phyloP scores from a whole-genome alignment of 495 filamentous ascomycete species.

The Penicillium maclennaniae region DNA sequence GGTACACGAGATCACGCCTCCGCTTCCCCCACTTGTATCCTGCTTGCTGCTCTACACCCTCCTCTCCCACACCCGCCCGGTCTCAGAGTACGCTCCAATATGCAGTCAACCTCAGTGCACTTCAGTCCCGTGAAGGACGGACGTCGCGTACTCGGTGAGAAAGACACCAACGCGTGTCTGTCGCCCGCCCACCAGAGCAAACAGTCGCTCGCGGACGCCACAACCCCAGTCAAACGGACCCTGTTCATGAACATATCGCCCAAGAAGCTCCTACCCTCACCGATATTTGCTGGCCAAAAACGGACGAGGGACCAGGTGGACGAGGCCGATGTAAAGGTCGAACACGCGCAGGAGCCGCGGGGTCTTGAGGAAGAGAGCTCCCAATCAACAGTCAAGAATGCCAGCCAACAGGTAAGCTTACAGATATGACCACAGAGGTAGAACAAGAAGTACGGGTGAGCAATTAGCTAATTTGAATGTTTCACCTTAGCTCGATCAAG shows the following conservation, averaged over 20 bases:
- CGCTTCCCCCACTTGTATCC: slow-evolving; percentile 11
- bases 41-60: not conserved
- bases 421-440: not conserved
- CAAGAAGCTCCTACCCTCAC: slow-evolving; percentile 39
- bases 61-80: not conserved
- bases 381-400: slow-evolving; percentile 12
- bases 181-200: slow-evolving; percentile 34
- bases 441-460: not conserved
- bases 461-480: slow-evolving; percentile 11
- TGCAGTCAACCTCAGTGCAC: slow-evolving; percentile 28
- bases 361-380: slow-evolving; percentile 7
- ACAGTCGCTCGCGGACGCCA: slow-evolving; percentile 16
- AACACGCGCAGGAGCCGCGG: slow-evolving; percentile 14
- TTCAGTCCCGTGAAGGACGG: slow-evolving; percentile 42
- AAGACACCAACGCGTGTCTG: slow-evolving; percentile 45
- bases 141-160: slow-evolving; percentile 43
- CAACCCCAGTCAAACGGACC: slow-evolving; percentile 34
- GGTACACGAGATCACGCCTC: not conserved
- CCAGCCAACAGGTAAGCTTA: slow-evolving; percentile 24
- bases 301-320: slow-evolving; percentile 40
- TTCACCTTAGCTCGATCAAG: slow-evolving; percentile 12
- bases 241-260: slow-evolving; percentile 26
- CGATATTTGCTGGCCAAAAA: slow-evolving; percentile 42
- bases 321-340: slow-evolving; percentile 21
- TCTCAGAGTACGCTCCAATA: slow-evolving; percentile 9